These are phyloP conservation scores for Arthrinium puccinioides DNA, from an alignment of 2,329 filamentous ascomycete species.

Conservation along the genomic window DNA sequence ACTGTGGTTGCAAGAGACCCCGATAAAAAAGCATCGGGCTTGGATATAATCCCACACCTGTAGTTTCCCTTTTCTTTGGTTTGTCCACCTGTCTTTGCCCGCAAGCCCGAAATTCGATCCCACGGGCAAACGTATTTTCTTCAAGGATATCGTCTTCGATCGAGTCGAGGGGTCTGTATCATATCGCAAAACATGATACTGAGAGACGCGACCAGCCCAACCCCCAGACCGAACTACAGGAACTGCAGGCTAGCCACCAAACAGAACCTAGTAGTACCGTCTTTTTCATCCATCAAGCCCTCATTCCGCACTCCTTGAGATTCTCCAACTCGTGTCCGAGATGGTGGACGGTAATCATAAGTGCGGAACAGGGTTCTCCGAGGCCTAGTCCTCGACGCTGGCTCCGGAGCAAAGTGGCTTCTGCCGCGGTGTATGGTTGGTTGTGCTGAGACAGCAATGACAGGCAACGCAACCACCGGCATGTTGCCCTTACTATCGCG, in stretches of 20 bases:
- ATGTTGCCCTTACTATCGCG: constrained; percentile 46
- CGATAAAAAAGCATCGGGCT: constrained; percentile 22
- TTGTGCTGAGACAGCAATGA: constrained; percentile 5
- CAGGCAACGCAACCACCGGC: constrained; percentile 16
- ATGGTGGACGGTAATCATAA: constrained; percentile 18
- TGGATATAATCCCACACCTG: constrained; percentile 25
- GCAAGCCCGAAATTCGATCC: too few species aligned
- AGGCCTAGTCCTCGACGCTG: constrained; percentile 50
- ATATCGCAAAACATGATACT: constrained; percentile 20
- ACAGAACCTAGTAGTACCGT: constrained; percentile 8
- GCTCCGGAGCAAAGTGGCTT: constrained; percentile 49
- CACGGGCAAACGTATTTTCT: too few species aligned
- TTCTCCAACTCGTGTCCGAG: constrained; percentile 13
- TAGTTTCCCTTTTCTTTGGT: constrained; percentile 19
- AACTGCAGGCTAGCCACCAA: too few species aligned
- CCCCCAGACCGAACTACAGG: too few species aligned
- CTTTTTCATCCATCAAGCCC: constrained; percentile 17
- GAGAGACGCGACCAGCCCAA: constrained; percentile 46
- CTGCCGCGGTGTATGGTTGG: constrained; percentile 22
- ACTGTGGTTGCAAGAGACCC: constrained; percentile 18
- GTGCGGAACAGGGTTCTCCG: constrained; percentile 30
- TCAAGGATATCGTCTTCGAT: constrained; percentile 17
- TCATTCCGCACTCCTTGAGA: constrained; percentile 18
- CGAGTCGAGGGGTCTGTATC: constrained; percentile 29
- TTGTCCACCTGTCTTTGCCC: constrained; percentile 6